Evolutionary conservation across 1,284 basidiomycete species (phyloP).

Genomic region (Ganoderma lingzhi): DNA sequence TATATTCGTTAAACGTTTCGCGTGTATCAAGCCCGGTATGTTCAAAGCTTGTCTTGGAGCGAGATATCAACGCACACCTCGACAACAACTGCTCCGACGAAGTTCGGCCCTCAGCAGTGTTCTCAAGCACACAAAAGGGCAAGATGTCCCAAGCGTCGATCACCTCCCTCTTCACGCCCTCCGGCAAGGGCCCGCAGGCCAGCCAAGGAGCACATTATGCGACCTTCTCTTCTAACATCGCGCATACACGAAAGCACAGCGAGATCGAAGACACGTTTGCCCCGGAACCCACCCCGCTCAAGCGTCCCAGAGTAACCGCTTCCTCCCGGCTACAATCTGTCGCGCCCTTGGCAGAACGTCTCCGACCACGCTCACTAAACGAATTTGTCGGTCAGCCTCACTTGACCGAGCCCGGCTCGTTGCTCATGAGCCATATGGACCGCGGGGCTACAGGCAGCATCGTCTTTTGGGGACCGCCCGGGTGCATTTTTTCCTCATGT

Average conservation of each 20-base stretch:
- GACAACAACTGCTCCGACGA: conserved; percentile 51
- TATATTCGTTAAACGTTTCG: not conserved
- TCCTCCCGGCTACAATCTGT: conserved; percentile 44
- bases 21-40: conserved; percentile 51
- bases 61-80: conserved; percentile 56
- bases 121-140: conserved; percentile 23
- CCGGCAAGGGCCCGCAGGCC: conserved; percentile 19
- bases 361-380: conserved; percentile 65
- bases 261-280: conserved; percentile 29
- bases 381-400: conserved; percentile 79
- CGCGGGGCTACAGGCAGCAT: conserved; percentile 63
- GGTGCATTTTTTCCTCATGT: conserved; percentile 47
- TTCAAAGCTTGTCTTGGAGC: conserved; percentile 48
- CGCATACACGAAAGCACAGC: conserved; percentile 42
- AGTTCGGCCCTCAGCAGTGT: conserved; percentile 18
- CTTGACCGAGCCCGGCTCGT: conserved; percentile 58
- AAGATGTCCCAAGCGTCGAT: conserved; percentile 36
- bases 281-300: conserved; percentile 32
- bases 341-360: conserved; percentile 70
- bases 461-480: conserved; percentile 82
- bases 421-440: conserved; percentile 59
- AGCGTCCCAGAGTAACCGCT: conserved; percentile 40
- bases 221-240: conserved; percentile 27
- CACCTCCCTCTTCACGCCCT: conserved; percentile 43
- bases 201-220: conserved; percentile 16